Evolutionary conservation across 2,329 filamentous ascomycete species (phyloP).

Genomic region (Neurospora crassa): DNA sequence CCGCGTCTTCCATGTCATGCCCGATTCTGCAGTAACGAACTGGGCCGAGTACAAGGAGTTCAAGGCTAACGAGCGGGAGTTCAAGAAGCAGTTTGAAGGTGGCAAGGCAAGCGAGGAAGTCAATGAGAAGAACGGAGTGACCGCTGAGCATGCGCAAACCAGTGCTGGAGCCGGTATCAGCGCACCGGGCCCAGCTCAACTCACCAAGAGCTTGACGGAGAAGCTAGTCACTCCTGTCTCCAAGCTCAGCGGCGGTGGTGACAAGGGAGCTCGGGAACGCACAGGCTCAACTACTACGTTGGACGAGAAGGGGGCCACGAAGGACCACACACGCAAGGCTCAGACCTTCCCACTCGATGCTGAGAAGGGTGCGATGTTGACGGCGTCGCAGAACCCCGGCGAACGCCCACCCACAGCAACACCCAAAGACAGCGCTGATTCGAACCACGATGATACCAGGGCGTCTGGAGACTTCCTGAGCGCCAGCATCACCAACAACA

Average conservation of each 20-base stretch:
- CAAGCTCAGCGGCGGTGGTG: conserved; percentile 17
- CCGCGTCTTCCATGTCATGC: conserved; percentile 92
- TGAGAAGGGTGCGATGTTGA: conserved; percentile 3
- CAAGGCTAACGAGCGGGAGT: conserved; percentile 64
- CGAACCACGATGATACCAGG: background rate
- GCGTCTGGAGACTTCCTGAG: background rate
- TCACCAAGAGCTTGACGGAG: conserved; percentile 27
- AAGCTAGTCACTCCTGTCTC: conserved; percentile 22
- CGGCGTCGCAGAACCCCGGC: conserved; percentile 19
- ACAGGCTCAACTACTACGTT: background rate
- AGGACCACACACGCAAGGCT: background rate
- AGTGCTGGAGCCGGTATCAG: conserved; percentile 31
- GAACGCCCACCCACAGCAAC: conserved; percentile 10
- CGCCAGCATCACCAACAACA: background rate
- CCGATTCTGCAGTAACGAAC: conserved; percentile 84
- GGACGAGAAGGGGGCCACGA: conserved; percentile 15
- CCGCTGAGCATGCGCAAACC: conserved; percentile 15
- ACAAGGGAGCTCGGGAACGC: background rate
- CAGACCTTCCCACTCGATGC: background rate
- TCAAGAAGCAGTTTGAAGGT: conserved; percentile 56
- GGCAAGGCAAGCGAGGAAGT: conserved; percentile 45
- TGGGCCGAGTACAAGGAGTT: conserved; percentile 93
- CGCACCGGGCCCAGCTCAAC: conserved; percentile 30
- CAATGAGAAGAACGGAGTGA: conserved; percentile 31
- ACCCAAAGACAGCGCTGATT: background rate